Evolutionary conservation across 768 basidiomycete species (phyloP).

Genomic region (Amanita fuliginea): DNA sequence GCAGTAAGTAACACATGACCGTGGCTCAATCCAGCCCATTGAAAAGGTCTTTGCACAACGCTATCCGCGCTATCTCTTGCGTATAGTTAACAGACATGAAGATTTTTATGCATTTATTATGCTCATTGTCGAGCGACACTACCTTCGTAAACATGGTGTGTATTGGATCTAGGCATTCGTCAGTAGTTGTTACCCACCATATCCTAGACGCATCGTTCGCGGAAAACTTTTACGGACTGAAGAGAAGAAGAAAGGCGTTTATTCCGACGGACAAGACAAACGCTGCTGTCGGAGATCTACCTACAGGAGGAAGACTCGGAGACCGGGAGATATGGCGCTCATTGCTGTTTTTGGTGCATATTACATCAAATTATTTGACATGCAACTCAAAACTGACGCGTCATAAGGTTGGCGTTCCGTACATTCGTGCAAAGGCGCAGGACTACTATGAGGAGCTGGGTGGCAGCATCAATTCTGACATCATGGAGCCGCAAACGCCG

Average conservation of each 20-base stretch:
- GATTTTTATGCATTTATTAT: constrained; percentile 89
- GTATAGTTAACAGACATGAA: constrained; percentile 89
- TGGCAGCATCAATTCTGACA: constrained; percentile 63
- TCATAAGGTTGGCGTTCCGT: constrained; percentile 74
- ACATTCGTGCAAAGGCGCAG: constrained; percentile 77
- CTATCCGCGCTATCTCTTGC: constrained; percentile 86
- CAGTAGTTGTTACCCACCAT: constrained; percentile 2
- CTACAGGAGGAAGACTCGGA: constrained; percentile 55
- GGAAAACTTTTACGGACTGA: constrained; percentile 93
- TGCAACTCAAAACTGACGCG: not conserved
- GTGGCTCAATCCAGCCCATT: not conserved
- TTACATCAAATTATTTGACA: not conserved
- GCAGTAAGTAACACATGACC: not conserved
- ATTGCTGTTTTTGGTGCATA: constrained; percentile 65
- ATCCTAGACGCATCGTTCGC: constrained; percentile 79
- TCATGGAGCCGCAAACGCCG: constrained; percentile 33
- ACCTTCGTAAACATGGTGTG: constrained; percentile 75
- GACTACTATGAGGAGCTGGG: constrained; percentile 89
- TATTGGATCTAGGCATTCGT: not conserved
- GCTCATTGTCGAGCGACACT: constrained; percentile 84
- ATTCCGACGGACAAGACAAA: constrained; percentile 59
- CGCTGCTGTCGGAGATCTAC: constrained; percentile 56
- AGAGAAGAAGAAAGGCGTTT: constrained; percentile 61
- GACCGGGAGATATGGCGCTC: constrained; percentile 64
- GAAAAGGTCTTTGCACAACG: constrained; percentile 88